Conservation (phyloP, 208 protist genomes). For the Jaenimonas drosophilae region DNA sequence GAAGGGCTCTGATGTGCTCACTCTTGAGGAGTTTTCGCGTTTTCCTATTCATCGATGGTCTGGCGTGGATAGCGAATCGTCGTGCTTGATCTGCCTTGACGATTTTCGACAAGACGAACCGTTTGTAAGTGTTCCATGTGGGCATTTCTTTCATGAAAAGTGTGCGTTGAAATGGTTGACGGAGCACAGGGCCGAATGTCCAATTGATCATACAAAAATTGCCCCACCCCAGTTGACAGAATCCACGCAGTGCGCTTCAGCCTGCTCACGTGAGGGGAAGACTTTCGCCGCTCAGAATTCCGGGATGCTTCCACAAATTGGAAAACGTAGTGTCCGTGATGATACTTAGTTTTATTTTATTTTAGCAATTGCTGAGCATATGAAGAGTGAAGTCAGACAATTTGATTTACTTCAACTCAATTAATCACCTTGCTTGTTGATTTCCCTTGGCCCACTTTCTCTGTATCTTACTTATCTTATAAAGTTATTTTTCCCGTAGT, state of each 20-base stretch:
- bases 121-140: slow-evolving; percentile 52
- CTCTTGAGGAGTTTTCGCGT: slow-evolving; percentile 9
- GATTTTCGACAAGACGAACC: slow-evolving; percentile 13
- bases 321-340: no score
- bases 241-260: background rate
- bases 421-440: no score
- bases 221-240: background rate
- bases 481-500: background rate
- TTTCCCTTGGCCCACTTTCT: no score
- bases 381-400: no score
- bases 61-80: slow-evolving; percentile 8
- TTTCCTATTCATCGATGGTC: slow-evolving; percentile 16
- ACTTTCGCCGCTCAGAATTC: no score
- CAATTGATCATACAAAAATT: slow-evolving; percentile 37
- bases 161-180: slow-evolving; percentile 67
- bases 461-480: slow-evolving; percentile 3
- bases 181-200: slow-evolving; percentile 41
- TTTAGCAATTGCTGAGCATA: no score
- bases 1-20: slow-evolving; percentile 15
- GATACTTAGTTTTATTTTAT: no score
- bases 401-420: no score
- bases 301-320: no score
- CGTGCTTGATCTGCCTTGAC: slow-evolving; percentile 58
- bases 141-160: slow-evolving; percentile 53
- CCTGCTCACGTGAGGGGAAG: no score